Conservation (phyloP, 345 rosid genomes). For the Psidium guajava region DNA sequence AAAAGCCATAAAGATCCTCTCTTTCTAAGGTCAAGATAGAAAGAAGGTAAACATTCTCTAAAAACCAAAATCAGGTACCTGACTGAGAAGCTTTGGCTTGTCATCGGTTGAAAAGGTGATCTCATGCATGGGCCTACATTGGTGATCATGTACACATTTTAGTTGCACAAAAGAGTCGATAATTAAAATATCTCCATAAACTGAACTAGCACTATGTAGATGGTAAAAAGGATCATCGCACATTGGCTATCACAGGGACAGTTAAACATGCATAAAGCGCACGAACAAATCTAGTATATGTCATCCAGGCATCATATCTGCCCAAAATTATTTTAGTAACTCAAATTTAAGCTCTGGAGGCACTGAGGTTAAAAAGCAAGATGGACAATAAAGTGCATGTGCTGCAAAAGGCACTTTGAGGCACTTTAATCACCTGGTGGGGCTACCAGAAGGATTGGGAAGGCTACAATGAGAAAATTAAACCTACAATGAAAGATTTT, state of each 20-base stretch:
- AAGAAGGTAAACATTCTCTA: background rate
- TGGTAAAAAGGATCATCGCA: background rate
- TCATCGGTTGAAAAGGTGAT: conserved; percentile 9
- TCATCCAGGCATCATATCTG: background rate
- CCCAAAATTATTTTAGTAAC: background rate
- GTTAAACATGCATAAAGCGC: background rate
- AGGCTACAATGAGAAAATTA: background rate
- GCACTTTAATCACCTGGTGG: background rate
- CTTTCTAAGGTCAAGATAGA: background rate
- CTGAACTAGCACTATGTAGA: background rate
- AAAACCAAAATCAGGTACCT: conserved; percentile 3
- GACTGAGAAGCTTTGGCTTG: conserved; percentile 16
- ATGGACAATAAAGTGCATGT: background rate
- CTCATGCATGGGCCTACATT: conserved; percentile 13
- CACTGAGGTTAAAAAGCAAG: background rate
- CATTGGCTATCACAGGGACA: background rate
- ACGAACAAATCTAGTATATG: background rate
- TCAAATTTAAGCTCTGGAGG: background rate
- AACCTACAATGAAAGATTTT: background rate
- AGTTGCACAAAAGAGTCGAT: conserved; percentile 1
- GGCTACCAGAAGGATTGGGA: background rate
- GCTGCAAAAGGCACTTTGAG: background rate
- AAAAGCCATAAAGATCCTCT: background rate
- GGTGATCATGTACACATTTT: conserved; percentile 4
- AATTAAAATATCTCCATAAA: background rate